A percentile compares a stretch with the other conserved stretches of the same genome.
These are phyloP conservation scores for Asterella californica DNA, from an alignment of 225 moss, liverwort and hornwort species.

Conservation along the genomic window DNA sequence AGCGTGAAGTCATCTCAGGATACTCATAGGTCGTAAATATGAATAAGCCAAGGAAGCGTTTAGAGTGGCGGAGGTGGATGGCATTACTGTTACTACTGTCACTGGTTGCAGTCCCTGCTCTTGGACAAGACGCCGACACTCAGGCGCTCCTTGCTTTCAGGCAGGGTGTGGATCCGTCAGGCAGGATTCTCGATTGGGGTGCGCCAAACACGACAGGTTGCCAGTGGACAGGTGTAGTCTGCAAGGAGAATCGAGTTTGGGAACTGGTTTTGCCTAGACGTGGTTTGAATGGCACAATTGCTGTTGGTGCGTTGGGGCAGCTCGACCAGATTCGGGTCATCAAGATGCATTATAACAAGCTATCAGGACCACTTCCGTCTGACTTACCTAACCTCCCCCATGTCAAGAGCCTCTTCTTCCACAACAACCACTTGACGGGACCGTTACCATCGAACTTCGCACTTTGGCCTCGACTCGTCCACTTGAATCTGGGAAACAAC, in stretches of 20 bases:
- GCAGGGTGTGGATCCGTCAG: slow-evolving; percentile 32
- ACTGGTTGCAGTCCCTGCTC: slow-evolving; percentile 1
- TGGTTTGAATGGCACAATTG: slow-evolving; percentile 29
- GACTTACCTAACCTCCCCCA: slow-evolving; percentile 57
- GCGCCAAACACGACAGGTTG: background rate
- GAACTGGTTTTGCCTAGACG: slow-evolving; percentile 30
- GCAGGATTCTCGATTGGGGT: slow-evolving; percentile 26
- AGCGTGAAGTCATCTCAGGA: background rate
- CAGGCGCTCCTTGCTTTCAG: slow-evolving; percentile 37
- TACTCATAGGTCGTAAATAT: background rate
- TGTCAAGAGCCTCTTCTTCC: slow-evolving; percentile 58
- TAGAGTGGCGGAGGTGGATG: slow-evolving; percentile 22
- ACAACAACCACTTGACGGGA: slow-evolving; percentile 58
- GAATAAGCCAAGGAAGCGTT: slow-evolving; percentile 24
- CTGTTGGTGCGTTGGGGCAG: slow-evolving; percentile 40
- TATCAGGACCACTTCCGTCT: slow-evolving; percentile 56
- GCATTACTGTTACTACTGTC: slow-evolving; percentile 8
- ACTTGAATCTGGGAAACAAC: slow-evolving; percentile 59
- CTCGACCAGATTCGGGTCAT: slow-evolving; percentile 75
- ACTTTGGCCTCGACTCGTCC: slow-evolving; percentile 76
- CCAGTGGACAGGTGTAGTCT: slow-evolving; percentile 37
- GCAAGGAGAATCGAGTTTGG: slow-evolving; percentile 31
- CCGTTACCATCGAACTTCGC: slow-evolving; percentile 56
- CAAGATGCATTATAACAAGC: slow-evolving; percentile 60
- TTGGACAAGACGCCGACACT: slow-evolving; percentile 24